A percentile compares a stretch with the other conserved stretches of the same genome.
These are phyloP conservation scores for Penicillium ucsense DNA, from an alignment of 495 filamentous ascomycete genomes.

Conservation along the genomic window DNA sequence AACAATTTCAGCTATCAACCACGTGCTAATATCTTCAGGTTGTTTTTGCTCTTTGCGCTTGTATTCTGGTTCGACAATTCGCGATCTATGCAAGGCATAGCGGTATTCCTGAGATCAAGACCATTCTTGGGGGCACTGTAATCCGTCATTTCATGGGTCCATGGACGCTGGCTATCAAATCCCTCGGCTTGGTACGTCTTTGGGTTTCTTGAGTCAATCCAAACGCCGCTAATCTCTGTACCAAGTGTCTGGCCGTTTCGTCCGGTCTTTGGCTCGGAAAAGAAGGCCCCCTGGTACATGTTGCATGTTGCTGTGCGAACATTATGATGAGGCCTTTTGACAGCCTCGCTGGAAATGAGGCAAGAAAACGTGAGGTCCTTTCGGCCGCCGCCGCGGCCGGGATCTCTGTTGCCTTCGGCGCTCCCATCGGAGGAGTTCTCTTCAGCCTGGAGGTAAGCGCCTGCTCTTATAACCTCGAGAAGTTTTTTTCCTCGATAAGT, in stretches of 20 bases:
- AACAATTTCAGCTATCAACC: neutral
- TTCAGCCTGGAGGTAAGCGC: slow-evolving; percentile 75
- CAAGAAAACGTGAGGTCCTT: slow-evolving; percentile 88
- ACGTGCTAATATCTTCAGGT: slow-evolving; percentile 40
- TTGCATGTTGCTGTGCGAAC: slow-evolving; percentile 95
- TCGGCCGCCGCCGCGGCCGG: slow-evolving; percentile 92
- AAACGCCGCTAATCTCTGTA: slow-evolving; percentile 2
- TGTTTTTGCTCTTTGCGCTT: slow-evolving; percentile 69
- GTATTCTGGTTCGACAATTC: slow-evolving; percentile 71
- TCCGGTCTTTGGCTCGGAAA: slow-evolving; percentile 98
- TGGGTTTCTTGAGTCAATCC: neutral
- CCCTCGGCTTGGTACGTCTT: slow-evolving; percentile 67
- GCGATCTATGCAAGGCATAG: slow-evolving; percentile 88
- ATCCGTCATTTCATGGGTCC: slow-evolving; percentile 82
- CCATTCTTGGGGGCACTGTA: slow-evolving; percentile 87
- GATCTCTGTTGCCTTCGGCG: slow-evolving; percentile 95
- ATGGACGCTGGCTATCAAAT: slow-evolving; percentile 93
- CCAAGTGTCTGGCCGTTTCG: slow-evolving; percentile 75
- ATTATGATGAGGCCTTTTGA: slow-evolving; percentile 86
- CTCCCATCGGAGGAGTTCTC: slow-evolving; percentile 85
- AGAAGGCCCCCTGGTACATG: slow-evolving; percentile 93
- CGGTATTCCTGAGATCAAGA: slow-evolving; percentile 98
- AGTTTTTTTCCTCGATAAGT: neutral
- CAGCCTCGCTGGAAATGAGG: slow-evolving; percentile 81
- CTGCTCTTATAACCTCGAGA: too few relatives aligned